These are phyloP conservation scores for Pseudozyma flocculosa DNA, from an alignment of 1,284 basidiomycete species.

Conservation along the genomic window DNA sequence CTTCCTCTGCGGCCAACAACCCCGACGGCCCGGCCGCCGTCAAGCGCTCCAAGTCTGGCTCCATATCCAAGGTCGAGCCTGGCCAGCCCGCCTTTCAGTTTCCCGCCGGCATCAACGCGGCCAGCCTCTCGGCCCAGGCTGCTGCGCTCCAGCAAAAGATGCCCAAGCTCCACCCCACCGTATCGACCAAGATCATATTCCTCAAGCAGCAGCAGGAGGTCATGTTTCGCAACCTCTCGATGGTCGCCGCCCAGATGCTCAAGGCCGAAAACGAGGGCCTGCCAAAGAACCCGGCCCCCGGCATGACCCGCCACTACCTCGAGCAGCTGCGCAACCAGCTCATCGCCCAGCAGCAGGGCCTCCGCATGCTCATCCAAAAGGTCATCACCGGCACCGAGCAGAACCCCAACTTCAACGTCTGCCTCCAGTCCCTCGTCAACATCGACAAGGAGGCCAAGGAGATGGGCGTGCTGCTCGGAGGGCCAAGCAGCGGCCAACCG, in stretches of 20 bases:
- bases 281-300: slow-evolving; percentile 9
- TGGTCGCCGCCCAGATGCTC: slow-evolving; percentile 15
- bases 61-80: slow-evolving; percentile 9
- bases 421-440: slow-evolving; percentile 39
- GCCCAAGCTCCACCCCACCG: slow-evolving; percentile 22
- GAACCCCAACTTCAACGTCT: slow-evolving; percentile 36
- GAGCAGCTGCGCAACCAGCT: slow-evolving; percentile 43
- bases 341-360: slow-evolving; percentile 37
- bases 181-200: slow-evolving; percentile 37
- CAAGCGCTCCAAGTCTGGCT: slow-evolving; percentile 31
- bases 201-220: slow-evolving; percentile 42
- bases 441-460: slow-evolving; percentile 50
- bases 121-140: background rate
- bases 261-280: slow-evolving; percentile 8
- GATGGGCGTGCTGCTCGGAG: slow-evolving; percentile 39
- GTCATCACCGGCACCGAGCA: slow-evolving; percentile 26
- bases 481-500: slow-evolving; percentile 19
- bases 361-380: slow-evolving; percentile 31
- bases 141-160: slow-evolving; percentile 7
- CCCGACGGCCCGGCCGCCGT: slow-evolving; percentile 5
- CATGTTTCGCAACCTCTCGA: slow-evolving; percentile 42
- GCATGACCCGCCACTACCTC: slow-evolving; percentile 27
- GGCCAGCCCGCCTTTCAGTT: background rate
- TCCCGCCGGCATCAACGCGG: background rate
- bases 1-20: too few species aligned